Evolutionary conservation across 2,329 filamentous ascomycete genomes (phyloP).

Genomic region (Fusarium coffeatum): DNA sequence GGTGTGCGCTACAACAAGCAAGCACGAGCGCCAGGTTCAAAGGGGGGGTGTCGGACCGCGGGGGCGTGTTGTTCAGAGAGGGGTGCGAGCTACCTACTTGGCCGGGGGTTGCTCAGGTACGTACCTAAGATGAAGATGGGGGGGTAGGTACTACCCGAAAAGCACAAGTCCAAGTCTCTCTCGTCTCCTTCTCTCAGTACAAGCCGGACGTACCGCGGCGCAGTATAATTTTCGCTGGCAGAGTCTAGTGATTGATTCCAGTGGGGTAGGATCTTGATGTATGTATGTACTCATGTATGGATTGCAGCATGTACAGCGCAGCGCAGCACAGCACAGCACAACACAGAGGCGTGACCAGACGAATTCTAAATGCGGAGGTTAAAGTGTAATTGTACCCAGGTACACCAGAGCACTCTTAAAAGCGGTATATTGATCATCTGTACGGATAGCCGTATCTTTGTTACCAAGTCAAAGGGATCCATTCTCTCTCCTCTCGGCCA

Average conservation of each 20-base stretch:
- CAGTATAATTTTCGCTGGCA: constrained; percentile 30
- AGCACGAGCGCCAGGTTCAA: constrained; percentile 32
- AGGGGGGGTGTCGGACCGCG: constrained; percentile 24
- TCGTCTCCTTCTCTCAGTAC: constrained; percentile 12
- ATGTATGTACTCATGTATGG: constrained; percentile 1
- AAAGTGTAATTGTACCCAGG: constrained; percentile 3
- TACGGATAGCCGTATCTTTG: not conserved
- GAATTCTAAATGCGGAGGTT: constrained; percentile 21
- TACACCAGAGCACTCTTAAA: not conserved
- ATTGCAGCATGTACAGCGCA: constrained; percentile 8
- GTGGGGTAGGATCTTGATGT: constrained; percentile 27
- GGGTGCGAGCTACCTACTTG: constrained; percentile 10
- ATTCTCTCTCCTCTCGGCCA: constrained; percentile 14
- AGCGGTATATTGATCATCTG: constrained; percentile 17
- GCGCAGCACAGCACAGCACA: constrained; percentile 1
- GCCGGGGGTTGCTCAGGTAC: constrained; percentile 19
- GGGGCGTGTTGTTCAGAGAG: constrained; percentile 12
- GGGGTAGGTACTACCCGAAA: constrained; percentile 4
- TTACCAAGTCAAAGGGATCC: not conserved
- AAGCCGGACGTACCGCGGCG: constrained; percentile 46
- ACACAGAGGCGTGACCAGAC: constrained; percentile 22
- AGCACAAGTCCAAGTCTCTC: constrained; percentile 36
- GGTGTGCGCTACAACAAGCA: constrained; percentile 40
- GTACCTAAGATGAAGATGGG: constrained; percentile 2
- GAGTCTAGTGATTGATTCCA: constrained; percentile 18